phyloP scores from a whole-genome alignment of 768 basidiomycete genomes.

The Guyanaporus albipodus region DNA sequence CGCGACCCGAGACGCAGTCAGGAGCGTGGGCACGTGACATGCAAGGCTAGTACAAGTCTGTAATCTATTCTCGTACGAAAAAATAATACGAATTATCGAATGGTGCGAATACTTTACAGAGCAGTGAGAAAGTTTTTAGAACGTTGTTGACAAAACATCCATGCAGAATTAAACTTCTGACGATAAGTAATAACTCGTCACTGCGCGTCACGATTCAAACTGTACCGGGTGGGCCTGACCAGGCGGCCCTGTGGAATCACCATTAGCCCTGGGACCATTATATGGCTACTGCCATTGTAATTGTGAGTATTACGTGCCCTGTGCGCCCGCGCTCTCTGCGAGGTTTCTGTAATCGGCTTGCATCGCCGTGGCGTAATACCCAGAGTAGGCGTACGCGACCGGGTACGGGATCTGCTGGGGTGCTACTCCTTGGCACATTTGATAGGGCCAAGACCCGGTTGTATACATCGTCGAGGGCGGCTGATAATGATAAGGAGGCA shows the following conservation, averaged over 20 bases:
- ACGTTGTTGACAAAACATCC: conserved; percentile 9
- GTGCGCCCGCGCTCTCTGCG: conserved; percentile 15
- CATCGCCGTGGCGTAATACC: conserved; percentile 22
- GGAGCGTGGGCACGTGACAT: conserved; percentile 6
- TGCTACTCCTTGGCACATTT: conserved; percentile 17
- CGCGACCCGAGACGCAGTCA: conserved; percentile 4
- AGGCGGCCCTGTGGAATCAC: conserved; percentile 30
- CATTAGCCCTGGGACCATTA: conserved; percentile 35
- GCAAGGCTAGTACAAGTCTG: no score
- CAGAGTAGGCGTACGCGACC: conserved; percentile 15
- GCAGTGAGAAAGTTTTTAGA: conserved; percentile 1
- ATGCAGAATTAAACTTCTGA: not conserved
- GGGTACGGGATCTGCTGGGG: conserved; percentile 22
- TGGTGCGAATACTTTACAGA: conserved; percentile 21
- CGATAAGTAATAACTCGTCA: not conserved
- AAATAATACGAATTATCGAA: conserved; percentile 10
- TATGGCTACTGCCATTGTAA: conserved; percentile 38
- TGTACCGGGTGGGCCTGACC: conserved; percentile 10
- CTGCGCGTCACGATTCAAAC: conserved; percentile 5
- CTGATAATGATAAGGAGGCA: conserved; percentile 20
- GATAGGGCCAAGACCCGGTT: conserved; percentile 34
- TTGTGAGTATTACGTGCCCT: conserved; percentile 23
- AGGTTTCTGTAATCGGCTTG: conserved; percentile 12
- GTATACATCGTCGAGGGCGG: conserved; percentile 17
- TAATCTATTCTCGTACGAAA: not conserved